A percentile compares a stretch with the other conserved stretches of the same genome.
Conservation (phyloP, 306 rosid species). For the Quillaja saponaria region DNA sequence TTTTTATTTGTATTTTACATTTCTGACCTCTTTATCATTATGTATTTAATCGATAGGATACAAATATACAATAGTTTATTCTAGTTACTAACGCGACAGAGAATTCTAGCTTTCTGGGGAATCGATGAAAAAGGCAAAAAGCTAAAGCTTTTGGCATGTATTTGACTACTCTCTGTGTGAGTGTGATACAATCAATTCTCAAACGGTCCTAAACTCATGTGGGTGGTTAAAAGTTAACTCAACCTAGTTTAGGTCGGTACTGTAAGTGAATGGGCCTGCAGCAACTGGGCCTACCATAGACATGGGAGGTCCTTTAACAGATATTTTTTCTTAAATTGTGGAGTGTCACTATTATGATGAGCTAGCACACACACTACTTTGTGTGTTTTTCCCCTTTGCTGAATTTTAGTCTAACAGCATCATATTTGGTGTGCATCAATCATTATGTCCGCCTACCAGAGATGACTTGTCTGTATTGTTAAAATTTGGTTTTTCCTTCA, state of each 20-base stretch:
- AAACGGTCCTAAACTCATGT: slow-evolving; percentile 73
- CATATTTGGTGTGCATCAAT: slow-evolving; percentile 5
- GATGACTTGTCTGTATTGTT: not conserved
- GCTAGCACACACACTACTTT: too few relatives aligned
- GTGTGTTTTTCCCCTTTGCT: too few relatives aligned
- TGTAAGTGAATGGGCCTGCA: slow-evolving; percentile 11
- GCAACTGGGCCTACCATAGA: slow-evolving; percentile 15
- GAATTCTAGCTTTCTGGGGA: slow-evolving; percentile 38
- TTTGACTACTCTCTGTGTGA: not conserved
- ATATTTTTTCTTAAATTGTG: not conserved
- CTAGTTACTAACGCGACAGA: slow-evolving; percentile 1
- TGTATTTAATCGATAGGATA: too few relatives aligned
- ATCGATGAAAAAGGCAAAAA: slow-evolving; percentile 26
- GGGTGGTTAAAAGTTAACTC: slow-evolving; percentile 40
- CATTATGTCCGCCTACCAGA: not conserved
- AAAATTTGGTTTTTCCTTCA: too few relatives aligned
- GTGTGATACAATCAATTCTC: not conserved
- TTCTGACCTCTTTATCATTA: too few relatives aligned
- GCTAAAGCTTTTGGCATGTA: slow-evolving; percentile 29
- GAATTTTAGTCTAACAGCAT: too few relatives aligned
- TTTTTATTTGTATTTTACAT: too few relatives aligned
- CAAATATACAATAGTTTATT: too few relatives aligned
- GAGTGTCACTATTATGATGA: too few relatives aligned
- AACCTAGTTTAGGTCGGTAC: slow-evolving; percentile 26
- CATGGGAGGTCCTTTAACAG: not conserved